These are phyloP conservation scores for Exophiala phaeomuriformis DNA, from an alignment of 2,329 filamentous ascomycete genomes.

Conservation along the genomic window DNA sequence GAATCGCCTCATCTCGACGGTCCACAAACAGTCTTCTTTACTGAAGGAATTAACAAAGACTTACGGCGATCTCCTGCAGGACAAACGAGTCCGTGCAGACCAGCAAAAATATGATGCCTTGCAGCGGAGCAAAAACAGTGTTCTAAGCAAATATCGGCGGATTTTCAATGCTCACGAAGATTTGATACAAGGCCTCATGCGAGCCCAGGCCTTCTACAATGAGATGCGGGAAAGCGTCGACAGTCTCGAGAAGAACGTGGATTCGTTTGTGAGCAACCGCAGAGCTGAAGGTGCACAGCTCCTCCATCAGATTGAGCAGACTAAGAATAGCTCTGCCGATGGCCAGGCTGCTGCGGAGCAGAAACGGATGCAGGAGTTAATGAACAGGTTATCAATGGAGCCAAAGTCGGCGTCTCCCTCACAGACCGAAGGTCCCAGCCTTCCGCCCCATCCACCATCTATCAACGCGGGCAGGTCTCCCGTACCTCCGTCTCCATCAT, in stretches of 20 bases:
- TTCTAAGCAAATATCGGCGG: conserved; percentile 80
- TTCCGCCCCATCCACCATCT: conserved; percentile 30
- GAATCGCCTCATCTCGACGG: conserved; percentile 81
- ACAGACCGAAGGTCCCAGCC: conserved; percentile 38
- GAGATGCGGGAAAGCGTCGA: conserved; percentile 95
- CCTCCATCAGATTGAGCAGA: conserved; percentile 77
- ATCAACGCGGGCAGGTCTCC: conserved; percentile 25
- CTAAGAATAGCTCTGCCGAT: conserved; percentile 55
- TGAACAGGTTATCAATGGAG: conserved; percentile 93
- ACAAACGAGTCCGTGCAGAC: conserved; percentile 86
- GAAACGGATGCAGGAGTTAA: conserved; percentile 75
- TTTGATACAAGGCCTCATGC: conserved; percentile 72
- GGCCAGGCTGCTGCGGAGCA: conserved; percentile 70
- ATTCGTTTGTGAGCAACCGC: conserved; percentile 92
- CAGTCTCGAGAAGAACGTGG: conserved; percentile 89
- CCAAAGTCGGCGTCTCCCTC: conserved; percentile 41
- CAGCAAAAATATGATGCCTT: conserved; percentile 92
- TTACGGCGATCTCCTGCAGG: conserved; percentile 82
- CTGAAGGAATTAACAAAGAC: conserved; percentile 89
- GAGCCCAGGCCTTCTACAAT: conserved; percentile 85
- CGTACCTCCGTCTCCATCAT: conserved; percentile 20
- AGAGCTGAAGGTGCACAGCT: conserved; percentile 85
- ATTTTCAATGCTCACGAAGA: conserved; percentile 90
- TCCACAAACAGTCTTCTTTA: conserved; percentile 86
- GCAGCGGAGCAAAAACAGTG: conserved; percentile 70